Base-by-base conservation (phyloP, 371 early-diverging fungal species). In the Haplosporangium sp. region DNA sequence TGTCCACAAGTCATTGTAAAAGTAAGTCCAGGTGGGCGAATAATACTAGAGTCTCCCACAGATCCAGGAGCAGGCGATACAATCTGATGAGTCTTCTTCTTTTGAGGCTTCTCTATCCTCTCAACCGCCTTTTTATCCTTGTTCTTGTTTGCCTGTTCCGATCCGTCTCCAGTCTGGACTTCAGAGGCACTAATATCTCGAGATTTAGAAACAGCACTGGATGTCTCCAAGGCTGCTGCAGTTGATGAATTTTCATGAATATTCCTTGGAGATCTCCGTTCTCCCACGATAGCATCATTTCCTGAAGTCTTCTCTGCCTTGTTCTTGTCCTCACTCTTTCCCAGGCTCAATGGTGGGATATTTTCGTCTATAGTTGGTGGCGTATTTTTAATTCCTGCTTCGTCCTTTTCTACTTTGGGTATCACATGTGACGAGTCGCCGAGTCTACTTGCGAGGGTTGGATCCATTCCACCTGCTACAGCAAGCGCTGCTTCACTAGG, bases 1-100 rank as follows among this genome's bases (percentile, higher is more conserved):
- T 90, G 87, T 1, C 89, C 87, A 68, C 89, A 88, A 17, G 79
- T 84, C 88, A 89, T 89, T 40, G 87, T 85, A 57, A 83, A 90
- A 0, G 87, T 77, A 0, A 88, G 67, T 4, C 79, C 86, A 15
- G 89, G 88, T 10, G 88, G 89, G 10, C 84, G 82, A 44, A 85
- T 84, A 4, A 85, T 72, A 2, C 72, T 69, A 19, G 71, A 72
- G n/a, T 82, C 67, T 6, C 68, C 58, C 17, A 74, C 42, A 0
- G 84, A 77, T 35, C 58, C 55, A 17, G 76, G 82, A 56, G 63
- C 76, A 4, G 82, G 82, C 4, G 82, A 81, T 15, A 72, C 69
- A 0, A 69, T 63, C 19, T 71, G 68, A 50, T 64, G 70, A 7
- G 68, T 67, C 45, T 79, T 75, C 57, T 78, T 78, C 67, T 73